These are phyloP conservation scores for Taxillus chinensis DNA, from an alignment of 164 flowering plant genomes.

Conservation along the genomic window DNA sequence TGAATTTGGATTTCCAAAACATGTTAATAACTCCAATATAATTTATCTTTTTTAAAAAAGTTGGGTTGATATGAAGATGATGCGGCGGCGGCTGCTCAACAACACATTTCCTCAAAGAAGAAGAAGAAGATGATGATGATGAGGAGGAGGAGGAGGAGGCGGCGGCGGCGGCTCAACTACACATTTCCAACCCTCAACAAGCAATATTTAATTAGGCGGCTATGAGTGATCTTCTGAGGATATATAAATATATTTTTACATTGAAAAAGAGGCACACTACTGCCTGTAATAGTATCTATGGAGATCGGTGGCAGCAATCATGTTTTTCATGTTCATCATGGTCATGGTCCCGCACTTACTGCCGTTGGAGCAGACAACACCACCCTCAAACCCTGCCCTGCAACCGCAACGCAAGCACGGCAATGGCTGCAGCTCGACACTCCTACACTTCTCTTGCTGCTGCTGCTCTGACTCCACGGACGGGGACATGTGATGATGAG, in stretches of 20 bases:
- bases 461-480: neutral
- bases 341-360: neutral
- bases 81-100: too few relatives aligned
- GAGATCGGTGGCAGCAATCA: neutral
- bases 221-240: neutral
- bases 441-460: neutral
- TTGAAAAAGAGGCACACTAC: neutral
- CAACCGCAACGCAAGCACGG: neutral
- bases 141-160: neutral
- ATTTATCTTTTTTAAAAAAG: too few relatives aligned
- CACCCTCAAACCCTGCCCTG: neutral
- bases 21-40: too few relatives aligned
- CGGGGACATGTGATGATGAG: neutral
- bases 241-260: neutral
- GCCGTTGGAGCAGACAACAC: neutral
- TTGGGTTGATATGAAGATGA: too few relatives aligned
- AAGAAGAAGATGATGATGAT: neutral
- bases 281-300: neutral
- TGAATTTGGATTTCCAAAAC: too few relatives aligned
- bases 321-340: neutral
- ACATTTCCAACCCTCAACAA: neutral
- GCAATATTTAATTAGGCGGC: too few relatives aligned
- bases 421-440: neutral
- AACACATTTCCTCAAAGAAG: too few relatives aligned
- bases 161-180: neutral